A percentile compares a stretch with the other conserved stretches of the same genome.
phyloP scores from a whole-genome alignment of 2,329 filamentous ascomycete species.

The Neophaeococcomyces aloes region DNA sequence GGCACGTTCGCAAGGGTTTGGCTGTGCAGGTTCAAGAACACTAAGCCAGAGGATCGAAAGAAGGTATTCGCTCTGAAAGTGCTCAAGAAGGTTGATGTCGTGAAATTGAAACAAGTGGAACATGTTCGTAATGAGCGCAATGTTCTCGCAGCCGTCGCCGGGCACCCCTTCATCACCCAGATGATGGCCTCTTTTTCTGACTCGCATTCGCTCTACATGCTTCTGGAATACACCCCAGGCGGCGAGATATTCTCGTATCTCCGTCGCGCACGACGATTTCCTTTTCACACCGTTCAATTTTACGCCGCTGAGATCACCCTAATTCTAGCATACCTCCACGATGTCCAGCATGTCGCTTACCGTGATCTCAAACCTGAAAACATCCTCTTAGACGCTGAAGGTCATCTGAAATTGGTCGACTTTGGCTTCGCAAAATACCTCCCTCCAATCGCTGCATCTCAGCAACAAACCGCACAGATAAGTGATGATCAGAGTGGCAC shows the following conservation, averaged over 20 bases:
- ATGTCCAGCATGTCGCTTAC: conserved; percentile 53
- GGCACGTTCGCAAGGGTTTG: conserved; percentile 44
- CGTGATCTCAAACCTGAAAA: conserved; percentile 61
- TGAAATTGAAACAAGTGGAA: conserved; percentile 57
- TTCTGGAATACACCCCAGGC: conserved; percentile 56
- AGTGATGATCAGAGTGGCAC: neutral
- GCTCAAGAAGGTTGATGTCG: conserved; percentile 42
- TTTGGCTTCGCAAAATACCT: conserved; percentile 60
- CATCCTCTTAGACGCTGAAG: conserved; percentile 54
- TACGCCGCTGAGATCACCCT: conserved; percentile 58
- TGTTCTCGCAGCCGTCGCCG: conserved; percentile 50
- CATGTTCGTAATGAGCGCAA: conserved; percentile 58
- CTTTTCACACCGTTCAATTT: conserved; percentile 49
- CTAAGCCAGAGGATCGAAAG: conserved; percentile 25
- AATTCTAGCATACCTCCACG: conserved; percentile 55
- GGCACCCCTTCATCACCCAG: conserved; percentile 56
- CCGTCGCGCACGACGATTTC: conserved; percentile 51
- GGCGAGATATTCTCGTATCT: conserved; percentile 59
- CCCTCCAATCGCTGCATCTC: conserved; percentile 20
- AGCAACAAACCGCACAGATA: conserved; percentile 1
- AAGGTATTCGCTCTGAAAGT: conserved; percentile 42
- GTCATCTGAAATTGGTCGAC: conserved; percentile 56
- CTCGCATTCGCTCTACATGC: conserved; percentile 46
- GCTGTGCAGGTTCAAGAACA: conserved; percentile 35
- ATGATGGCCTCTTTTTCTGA: conserved; percentile 56